Base-by-base conservation (phyloP, 2,329 filamentous ascomycete species). In the Colletotrichum gloeosporioides region DNA sequence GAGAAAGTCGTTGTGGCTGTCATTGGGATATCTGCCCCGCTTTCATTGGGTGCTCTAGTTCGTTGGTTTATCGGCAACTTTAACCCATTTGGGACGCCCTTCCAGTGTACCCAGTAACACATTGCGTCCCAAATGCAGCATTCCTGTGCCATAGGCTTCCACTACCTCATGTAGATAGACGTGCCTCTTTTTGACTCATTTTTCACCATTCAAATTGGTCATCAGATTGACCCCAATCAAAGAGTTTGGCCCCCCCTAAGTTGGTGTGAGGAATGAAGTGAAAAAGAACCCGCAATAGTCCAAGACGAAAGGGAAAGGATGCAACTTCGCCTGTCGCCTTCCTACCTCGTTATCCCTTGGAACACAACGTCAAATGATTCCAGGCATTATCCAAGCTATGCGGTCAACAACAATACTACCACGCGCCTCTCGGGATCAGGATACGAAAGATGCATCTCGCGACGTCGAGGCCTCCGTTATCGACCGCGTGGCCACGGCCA, bases 171-270 rank as follows among this genome's bases (percentile, higher is more conserved):
- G 7, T 6, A 49, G 44, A 49, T 49, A n/a, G 18, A 22, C 44
- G 12, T 4, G 44, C 18, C n/a, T 49, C 44, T 18, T 49, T 9
- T 49, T 49, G n/a, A 3, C 6, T 12, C 18, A 49, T n/a, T n/a
- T 22, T n/a, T 49, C 22, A 49, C 12, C 22, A 22, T 49, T 49
- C 10, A 9, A 49, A 49, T 22, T 49, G 18, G 18, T 49, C 44
- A 49, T 49, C 3, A n/a, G 10, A n/a, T 10, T 49, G 44, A 22
- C n/a, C 44, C 10, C 10, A 49, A 22, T 22, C 9, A 1, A 49
- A 22, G n/a, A 5, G 1, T 49, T n/a, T 22, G 1, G n/a, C 12
- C n/a, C n/a, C n/a, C 6, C 18, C 18, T 49, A 1, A n/a, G 10
- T 1, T 49, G 44, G 44, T 7, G 6, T 7, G 12, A 22, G n/a